Base-by-base conservation (phyloP, 176 grass and related monocot species). In the Otatea glauca region DNA sequence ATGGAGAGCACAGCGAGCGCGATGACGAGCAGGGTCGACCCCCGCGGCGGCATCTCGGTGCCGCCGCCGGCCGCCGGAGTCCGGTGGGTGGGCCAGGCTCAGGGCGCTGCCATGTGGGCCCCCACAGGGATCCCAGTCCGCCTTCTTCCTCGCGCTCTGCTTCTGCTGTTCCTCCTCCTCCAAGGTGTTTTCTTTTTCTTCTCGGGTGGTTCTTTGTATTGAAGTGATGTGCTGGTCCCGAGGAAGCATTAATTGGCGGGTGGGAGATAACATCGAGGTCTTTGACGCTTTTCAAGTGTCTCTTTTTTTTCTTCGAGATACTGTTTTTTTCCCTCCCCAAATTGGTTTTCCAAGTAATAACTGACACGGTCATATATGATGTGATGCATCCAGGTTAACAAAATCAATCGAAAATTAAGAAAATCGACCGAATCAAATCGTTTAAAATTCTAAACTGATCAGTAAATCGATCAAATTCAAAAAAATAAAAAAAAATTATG, bases 211-310 rank as follows among this genome's bases (percentile, higher is more conserved):
- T 87, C 80, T 62, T 87, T 6, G 84, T 50, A 90, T 90, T 87
- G 84, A 90, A 90, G 89, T 75, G 75, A 56, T 82, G 73, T 51
- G 84, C 84, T 86, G 88, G 84, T 79, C 84, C 88, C 84, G 41
- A 87, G 50, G 68, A 17, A 51, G 79, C 88, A 90, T 90, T 90
- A 90, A 90, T 83, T 90, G 88, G 84, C 79, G 79, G 84, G 79
- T 83, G 84, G 79, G 42, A 61, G 88, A 74, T 82, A 29, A 29
- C 83, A 86, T 54, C 83, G 32, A 65, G 83, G 65, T 32, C 71
- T 85, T 76, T 70, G 71, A 76, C 85, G 54, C 37, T 38, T 86
- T 86, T 81, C 62, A 42, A 69, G 18, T n/a, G 86, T 71, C 13
- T 51, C 32, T 16, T 39, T 0, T 1, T 41, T 16, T 21, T 32